Evolutionary conservation across 768 basidiomycete genomes (phyloP).

Genomic region (Thelephora ganbajun): DNA sequence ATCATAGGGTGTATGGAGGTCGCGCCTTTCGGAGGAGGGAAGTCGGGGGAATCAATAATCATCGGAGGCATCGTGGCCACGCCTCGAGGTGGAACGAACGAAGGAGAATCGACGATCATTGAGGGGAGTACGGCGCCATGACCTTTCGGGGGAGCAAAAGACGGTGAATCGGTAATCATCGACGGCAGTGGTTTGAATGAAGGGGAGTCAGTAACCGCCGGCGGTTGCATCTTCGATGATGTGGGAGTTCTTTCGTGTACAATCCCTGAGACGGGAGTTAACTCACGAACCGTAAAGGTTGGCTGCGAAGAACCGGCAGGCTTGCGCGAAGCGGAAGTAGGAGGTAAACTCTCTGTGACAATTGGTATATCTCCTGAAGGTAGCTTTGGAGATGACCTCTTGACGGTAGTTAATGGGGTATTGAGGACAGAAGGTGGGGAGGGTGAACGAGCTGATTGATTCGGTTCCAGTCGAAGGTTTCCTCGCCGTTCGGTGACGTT

Average conservation of each 20-base stretch:
- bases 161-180: conserved; percentile 10
- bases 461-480: conserved; percentile 4
- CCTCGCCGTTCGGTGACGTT: conserved; percentile 15
- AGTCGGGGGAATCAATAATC: background rate
- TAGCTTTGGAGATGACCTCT: conserved; percentile 14
- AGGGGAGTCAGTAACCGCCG: conserved; percentile 9
- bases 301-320: background rate
- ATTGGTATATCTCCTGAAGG: conserved; percentile 5
- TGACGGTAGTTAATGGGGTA: conserved; percentile 9
- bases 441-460: background rate
- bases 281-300: background rate
- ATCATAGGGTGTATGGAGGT: no score
- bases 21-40: no score
- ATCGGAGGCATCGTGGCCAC: background rate
- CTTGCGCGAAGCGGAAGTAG: conserved; percentile 4
- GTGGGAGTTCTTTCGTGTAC: background rate
- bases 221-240: background rate
- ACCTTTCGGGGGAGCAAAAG: no score
- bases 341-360: conserved; percentile 7
- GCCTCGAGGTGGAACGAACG: no score
- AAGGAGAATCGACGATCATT: conserved; percentile 3
- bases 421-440: background rate
- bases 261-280: conserved; percentile 1
- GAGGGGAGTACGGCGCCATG: conserved; percentile 1
- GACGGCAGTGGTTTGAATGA: conserved; percentile 7